Evolutionary conservation across 352 stramenopile species (phyloP).

Genomic region (Elongisporangium senticosum): DNA sequence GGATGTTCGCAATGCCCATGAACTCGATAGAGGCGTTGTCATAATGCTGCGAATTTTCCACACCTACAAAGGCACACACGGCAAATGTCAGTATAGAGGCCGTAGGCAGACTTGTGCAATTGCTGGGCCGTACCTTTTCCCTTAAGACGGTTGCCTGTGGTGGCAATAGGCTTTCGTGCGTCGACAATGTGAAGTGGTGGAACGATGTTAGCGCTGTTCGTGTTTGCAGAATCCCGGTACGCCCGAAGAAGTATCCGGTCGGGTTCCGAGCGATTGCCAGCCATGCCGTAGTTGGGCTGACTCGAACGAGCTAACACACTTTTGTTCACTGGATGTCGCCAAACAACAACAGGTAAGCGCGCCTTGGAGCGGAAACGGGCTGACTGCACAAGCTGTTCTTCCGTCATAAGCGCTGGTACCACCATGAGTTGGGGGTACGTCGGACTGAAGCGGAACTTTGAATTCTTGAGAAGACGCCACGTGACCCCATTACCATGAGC

Average conservation of each 20-base stretch:
- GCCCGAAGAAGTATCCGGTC: conserved; percentile 89
- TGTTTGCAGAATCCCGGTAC: conserved; percentile 82
- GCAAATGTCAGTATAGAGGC: conserved; percentile 1
- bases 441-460: conserved; percentile 88
- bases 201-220: conserved; percentile 60
- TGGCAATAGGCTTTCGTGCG: conserved; percentile 72
- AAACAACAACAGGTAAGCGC: conserved; percentile 91
- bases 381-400: conserved; percentile 88
- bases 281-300: conserved; percentile 96
- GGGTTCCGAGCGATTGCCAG: conserved; percentile 88
- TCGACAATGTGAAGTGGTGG: conserved; percentile 84
- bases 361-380: conserved; percentile 90
- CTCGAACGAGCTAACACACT: conserved; percentile 92
- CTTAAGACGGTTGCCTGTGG: conserved; percentile 77
- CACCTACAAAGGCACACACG: conserved; percentile 41
- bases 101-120: conserved; percentile 1
- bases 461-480: conserved; percentile 87
- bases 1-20: conserved; percentile 99
- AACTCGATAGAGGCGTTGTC: conserved; percentile 94
- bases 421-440: conserved; percentile 95
- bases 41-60: conserved; percentile 97
- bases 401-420: conserved; percentile 90
- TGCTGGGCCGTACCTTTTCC: conserved; percentile 50
- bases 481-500: conserved; percentile 39
- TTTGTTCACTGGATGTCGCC: conserved; percentile 88